A percentile compares a stretch with the other conserved stretches of the same genome.
Evolutionary conservation across 305 asterid genomes (phyloP).

Genomic region (Fraxinus sp.): DNA sequence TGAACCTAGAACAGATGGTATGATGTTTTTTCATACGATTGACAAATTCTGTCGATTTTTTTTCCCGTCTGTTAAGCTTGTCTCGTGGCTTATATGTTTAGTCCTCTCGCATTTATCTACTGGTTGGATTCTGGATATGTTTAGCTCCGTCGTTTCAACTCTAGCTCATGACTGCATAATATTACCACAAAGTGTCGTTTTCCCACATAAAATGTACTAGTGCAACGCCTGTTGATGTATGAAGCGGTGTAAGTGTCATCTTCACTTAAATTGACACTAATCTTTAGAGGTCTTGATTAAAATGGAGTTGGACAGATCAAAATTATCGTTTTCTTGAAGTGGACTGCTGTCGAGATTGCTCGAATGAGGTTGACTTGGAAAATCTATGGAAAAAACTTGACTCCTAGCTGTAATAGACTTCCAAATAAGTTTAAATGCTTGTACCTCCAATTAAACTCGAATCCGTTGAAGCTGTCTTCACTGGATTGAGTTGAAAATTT

Average conservation of each 20-base stretch:
- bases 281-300: not conserved
- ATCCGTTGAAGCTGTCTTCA: not conserved
- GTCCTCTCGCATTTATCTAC: not conserved
- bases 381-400: not conserved
- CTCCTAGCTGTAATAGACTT: not conserved
- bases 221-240: not conserved
- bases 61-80: not conserved
- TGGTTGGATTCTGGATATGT: not conserved
- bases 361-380: not conserved
- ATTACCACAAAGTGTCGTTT: not conserved
- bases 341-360: not conserved
- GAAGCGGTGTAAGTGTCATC: not conserved
- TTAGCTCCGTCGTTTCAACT: not conserved
- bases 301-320: not conserved
- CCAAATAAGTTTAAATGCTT: not conserved
- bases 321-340: not conserved
- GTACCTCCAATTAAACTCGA: not conserved
- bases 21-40: constrained; percentile 3
- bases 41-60: constrained; percentile 20
- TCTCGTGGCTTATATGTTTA: not conserved
- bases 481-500: not conserved
- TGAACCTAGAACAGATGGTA: constrained; percentile 28
- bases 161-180: not conserved
- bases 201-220: not conserved
- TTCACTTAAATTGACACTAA: not conserved